Base-by-base conservation (phyloP, 768 basidiomycete species). In the button mushroom (Agaricus bisporus) region DNA sequence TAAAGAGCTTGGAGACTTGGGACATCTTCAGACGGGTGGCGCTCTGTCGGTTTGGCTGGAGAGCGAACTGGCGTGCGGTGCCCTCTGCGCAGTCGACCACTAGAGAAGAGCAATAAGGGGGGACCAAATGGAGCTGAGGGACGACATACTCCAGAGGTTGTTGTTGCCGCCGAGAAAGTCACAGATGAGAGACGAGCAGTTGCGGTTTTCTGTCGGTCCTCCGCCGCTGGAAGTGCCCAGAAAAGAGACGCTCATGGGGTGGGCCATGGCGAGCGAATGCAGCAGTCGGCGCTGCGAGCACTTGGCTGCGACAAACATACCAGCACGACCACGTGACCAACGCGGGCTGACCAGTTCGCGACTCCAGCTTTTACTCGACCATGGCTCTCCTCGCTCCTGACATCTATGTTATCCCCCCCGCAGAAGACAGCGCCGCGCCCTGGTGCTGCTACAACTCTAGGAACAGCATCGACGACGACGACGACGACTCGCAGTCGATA, bases 21-120 rank as follows among this genome's bases (percentile, higher is more conserved):
- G 64, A 72, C 15, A 75, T 61, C 60, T 72, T 75, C 51, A 82
- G 60, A 46, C 62, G 60, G 38, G 61, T 60, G 45, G 57, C 66
- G 51, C 39, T 57, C 57, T 60, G 60, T 55, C 32, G 41, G 7
- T 29, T 59, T 51, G 82, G 80, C 54, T 86, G 83, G 4, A 70
- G 66, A 15, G 71, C 67, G 58, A 91, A 83, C 63, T 91, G 88
- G 25, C 85, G 74, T 12, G 79, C 68, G 11, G 88, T 90, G 35
- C 90, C 90, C 67, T 91, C 88, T 12, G 86, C 89, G 67, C 88
- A 89, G 64, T 91, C 88, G 18, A 91, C 76, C 85, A 91, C 88
- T 88, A 60, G 25, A 50, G 57, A 56, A 22, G 56, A 47, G 55
- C 54, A 48, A 37, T 52, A 48, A 63, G 56, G 54, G 46, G 51